Percentiles rank a stretch among this genome's conserved stretches.
These are phyloP conservation scores for Lanmaoa rubissima DNA, from an alignment of 768 basidiomycete genomes.

Conservation along the genomic window DNA sequence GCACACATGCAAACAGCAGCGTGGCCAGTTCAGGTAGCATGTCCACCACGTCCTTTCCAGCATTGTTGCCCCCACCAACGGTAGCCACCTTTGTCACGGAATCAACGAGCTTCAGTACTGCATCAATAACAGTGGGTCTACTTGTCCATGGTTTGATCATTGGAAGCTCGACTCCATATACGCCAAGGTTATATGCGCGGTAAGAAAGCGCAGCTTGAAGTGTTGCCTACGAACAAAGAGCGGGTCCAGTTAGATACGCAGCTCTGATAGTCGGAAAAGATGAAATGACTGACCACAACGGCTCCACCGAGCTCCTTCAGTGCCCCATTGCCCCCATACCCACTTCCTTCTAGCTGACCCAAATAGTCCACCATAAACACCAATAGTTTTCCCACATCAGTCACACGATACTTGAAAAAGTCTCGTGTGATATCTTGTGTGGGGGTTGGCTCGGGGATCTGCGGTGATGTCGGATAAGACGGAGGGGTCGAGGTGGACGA, in stretches of 20 bases:
- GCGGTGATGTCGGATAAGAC: conserved; percentile 21
- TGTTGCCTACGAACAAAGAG: conserved; percentile 49
- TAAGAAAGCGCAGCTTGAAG: conserved; percentile 73
- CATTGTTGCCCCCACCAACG: conserved; percentile 5
- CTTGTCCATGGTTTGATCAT: conserved; percentile 87
- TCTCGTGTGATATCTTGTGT: conserved; percentile 77
- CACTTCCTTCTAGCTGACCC: conserved; percentile 22
- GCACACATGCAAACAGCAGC: conserved; percentile 60
- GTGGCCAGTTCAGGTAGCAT: conserved; percentile 68
- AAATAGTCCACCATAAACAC: conserved; percentile 50
- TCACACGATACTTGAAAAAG: conserved; percentile 75
- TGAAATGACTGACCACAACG: conserved; percentile 52
- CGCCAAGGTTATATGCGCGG: conserved; percentile 63
- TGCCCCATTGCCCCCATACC: conserved; percentile 22
- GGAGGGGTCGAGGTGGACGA: conserved; percentile 13
- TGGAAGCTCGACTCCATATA: conserved; percentile 75
- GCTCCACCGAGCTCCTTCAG: conserved; percentile 43
- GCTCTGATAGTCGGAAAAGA: background rate
- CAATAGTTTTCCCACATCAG: conserved; percentile 65
- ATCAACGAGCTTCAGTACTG: conserved; percentile 70
- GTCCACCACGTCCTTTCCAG: conserved; percentile 39
- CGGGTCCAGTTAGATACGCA: background rate
- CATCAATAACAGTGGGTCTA: conserved; percentile 61
- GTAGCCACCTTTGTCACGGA: conserved; percentile 42
- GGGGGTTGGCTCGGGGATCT: conserved; percentile 44